Percentiles rank a stretch among this genome's conserved stretches.
Conservation (phyloP, 1,284 basidiomycete genomes). For the Ustilago bromivora region DNA sequence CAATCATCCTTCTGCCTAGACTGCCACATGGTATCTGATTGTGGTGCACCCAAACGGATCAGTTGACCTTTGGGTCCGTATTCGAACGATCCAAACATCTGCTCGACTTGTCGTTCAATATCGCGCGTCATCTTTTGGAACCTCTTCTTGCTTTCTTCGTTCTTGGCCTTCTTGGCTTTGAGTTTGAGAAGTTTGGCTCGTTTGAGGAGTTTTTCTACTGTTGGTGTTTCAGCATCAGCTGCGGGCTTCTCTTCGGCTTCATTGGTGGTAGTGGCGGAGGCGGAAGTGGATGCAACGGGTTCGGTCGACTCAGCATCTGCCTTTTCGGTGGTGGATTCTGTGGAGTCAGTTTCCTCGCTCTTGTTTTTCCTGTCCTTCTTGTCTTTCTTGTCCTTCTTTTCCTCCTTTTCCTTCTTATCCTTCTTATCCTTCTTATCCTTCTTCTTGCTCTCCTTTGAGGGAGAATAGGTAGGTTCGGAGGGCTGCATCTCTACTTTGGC, state of each 20-base stretch:
- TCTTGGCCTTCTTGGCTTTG: conserved; percentile 64
- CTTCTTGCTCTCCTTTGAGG: conserved; percentile 30
- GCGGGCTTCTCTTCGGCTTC: neutral
- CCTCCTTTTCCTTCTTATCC: conserved; percentile 28
- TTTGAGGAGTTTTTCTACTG: conserved; percentile 58
- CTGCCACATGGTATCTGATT: conserved; percentile 46
- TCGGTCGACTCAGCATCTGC: conserved; percentile 9
- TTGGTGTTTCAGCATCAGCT: conserved; percentile 31
- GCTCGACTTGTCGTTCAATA: conserved; percentile 66
- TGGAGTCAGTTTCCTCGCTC: conserved; percentile 3
- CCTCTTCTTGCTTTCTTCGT: conserved; percentile 47
- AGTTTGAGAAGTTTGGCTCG: conserved; percentile 66
- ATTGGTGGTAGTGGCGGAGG: conserved; percentile 2
- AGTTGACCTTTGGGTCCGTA: conserved; percentile 55
- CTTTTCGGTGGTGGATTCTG: neutral
- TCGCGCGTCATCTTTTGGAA: conserved; percentile 51
- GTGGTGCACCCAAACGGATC: conserved; percentile 43
- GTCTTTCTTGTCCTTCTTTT: conserved; percentile 33
- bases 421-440: conserved; percentile 34
- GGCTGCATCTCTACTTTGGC: conserved; percentile 17
- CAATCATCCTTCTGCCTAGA: conserved; percentile 36
- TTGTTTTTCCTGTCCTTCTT: conserved; percentile 30
- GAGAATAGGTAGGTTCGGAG: conserved; percentile 14
- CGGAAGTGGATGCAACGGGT: conserved; percentile 35
- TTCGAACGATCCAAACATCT: conserved; percentile 55